Percentiles rank a stretch among this genome's conserved stretches.
phyloP scores from a whole-genome alignment of 2,329 filamentous ascomycete genomes.

The Bertia moriformis region DNA sequence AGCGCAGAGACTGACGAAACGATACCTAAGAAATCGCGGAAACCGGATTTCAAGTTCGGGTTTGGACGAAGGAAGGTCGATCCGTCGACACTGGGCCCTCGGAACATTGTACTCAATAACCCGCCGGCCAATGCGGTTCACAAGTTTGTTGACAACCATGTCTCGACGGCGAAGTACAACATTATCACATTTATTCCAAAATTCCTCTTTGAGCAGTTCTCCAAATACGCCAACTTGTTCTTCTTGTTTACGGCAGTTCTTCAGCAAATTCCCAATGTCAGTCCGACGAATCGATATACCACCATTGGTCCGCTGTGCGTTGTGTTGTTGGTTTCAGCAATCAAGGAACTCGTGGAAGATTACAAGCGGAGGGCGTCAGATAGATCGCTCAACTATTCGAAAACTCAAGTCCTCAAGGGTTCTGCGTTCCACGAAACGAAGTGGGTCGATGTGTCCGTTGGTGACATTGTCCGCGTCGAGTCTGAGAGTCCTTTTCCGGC shows the following conservation, averaged over 20 bases:
- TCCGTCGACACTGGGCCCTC: conserved; percentile 77
- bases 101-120: conserved; percentile 93
- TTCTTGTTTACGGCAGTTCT: conserved; percentile 93
- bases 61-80: conserved; percentile 75
- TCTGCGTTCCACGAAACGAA: conserved; percentile 73
- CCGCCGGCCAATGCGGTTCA: conserved; percentile 76
- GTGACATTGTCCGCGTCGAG: conserved; percentile 82
- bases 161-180: conserved; percentile 97
- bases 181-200: conserved; percentile 83
- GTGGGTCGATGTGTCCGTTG: conserved; percentile 87
- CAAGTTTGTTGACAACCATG: conserved; percentile 91
- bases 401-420: conserved; percentile 68
- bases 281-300: conserved; percentile 87
- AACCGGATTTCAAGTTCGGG: conserved; percentile 79
- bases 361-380: conserved; percentile 81
- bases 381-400: conserved; percentile 73
- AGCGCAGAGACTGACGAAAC: conserved; percentile 15
- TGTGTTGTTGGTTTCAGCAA: conserved; percentile 84
- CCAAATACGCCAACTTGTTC: conserved; percentile 97
- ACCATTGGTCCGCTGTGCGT: conserved; percentile 88
- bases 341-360: conserved; percentile 88
- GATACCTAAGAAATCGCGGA: conserved; percentile 6
- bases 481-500: conserved; percentile 92
- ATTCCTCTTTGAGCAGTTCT: conserved; percentile 96
- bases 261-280: conserved; percentile 89